phyloP scores from a whole-genome alignment of 2,329 filamentous ascomycete genomes.

The Aphanoascus verrucosus region DNA sequence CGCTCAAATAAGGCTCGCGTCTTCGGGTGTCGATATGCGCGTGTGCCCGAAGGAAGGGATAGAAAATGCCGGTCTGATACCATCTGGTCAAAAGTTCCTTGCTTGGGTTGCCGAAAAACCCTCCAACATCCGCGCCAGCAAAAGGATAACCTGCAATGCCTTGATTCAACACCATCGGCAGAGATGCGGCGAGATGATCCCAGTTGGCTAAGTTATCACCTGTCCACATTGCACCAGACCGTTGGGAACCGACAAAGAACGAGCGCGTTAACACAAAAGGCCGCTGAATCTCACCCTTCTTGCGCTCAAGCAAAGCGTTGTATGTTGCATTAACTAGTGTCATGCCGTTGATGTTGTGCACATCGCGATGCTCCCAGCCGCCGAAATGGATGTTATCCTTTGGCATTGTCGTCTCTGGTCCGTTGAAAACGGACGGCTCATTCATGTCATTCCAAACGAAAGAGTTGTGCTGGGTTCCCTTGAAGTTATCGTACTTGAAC shows the following conservation, averaged over 20 bases:
- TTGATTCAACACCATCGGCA: conserved; percentile 89
- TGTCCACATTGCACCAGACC: conserved; percentile 94
- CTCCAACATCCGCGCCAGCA: conserved; percentile 87
- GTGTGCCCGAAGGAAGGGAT: conserved; percentile 95
- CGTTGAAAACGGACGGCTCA: conserved; percentile 97
- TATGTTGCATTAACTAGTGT: conserved; percentile 93
- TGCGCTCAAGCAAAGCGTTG: conserved; percentile 69
- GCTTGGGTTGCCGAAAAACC: conserved; percentile 94
- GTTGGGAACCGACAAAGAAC: conserved; percentile 84
- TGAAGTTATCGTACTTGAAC: conserved; percentile 81
- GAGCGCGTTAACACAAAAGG: conserved; percentile 89
- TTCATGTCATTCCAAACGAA: conserved; percentile 99
- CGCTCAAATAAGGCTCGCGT: conserved; percentile 80
- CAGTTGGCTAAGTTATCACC: conserved; percentile 93
- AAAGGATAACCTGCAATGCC: conserved; percentile 91
- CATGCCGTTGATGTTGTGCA: conserved; percentile 92
- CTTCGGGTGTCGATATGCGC: conserved; percentile 93
- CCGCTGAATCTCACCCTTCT: conserved; percentile 71
- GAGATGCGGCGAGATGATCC: conserved; percentile 76
- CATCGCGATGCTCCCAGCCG: conserved; percentile 90
- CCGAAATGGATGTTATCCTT: conserved; percentile 91
- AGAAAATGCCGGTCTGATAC: conserved; percentile 95
- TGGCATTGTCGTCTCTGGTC: conserved; percentile 95
- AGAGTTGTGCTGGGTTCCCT: conserved; percentile 72
- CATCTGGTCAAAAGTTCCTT: conserved; percentile 85